A percentile compares a stretch with the other conserved stretches of the same genome.
Evolutionary conservation across 1,284 basidiomycete species (phyloP).

Genomic region (Trametes sp.): DNA sequence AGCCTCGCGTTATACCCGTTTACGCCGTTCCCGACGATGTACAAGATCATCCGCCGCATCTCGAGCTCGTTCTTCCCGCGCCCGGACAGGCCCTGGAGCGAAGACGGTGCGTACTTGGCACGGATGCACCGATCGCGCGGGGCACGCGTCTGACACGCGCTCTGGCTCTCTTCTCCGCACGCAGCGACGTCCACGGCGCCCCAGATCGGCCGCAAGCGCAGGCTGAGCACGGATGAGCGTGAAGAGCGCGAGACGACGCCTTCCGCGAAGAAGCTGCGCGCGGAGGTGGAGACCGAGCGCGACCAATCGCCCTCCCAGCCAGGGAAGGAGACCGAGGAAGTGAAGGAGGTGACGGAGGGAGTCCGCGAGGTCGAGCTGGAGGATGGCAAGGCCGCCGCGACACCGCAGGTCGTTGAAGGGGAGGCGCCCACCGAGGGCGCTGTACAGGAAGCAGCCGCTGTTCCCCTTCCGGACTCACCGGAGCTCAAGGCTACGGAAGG

Average conservation of each 20-base stretch:
- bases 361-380: conserved; percentile 72
- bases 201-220: conserved; percentile 69
- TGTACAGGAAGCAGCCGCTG: conserved; percentile 50
- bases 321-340: conserved; percentile 53
- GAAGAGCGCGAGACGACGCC: conserved; percentile 47
- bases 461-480: conserved; percentile 61
- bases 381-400: conserved; percentile 44
- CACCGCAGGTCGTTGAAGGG: conserved; percentile 45
- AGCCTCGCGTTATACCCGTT: conserved; percentile 11
- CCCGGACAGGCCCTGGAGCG: conserved; percentile 75
- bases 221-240: conserved; percentile 61
- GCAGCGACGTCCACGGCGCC: conserved; percentile 78
- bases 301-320: conserved; percentile 34
- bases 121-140: conserved; percentile 13
- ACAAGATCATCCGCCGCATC: conserved; percentile 72
- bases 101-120: conserved; percentile 65
- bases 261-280: conserved; percentile 55
- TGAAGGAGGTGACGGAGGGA: conserved; percentile 74
- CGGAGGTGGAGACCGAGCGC: conserved; percentile 39
- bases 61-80: conserved; percentile 74
- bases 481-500: conserved; percentile 34
- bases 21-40: conserved; percentile 53
- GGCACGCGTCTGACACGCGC: conserved; percentile 33
- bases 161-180: conserved; percentile 15
- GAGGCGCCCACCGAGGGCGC: conserved; percentile 29